Percentiles rank a stretch among this genome's conserved stretches.
These are phyloP conservation scores for Chrysoporthe cubensis DNA, from an alignment of 2,329 filamentous ascomycete genomes.

Conservation along the genomic window DNA sequence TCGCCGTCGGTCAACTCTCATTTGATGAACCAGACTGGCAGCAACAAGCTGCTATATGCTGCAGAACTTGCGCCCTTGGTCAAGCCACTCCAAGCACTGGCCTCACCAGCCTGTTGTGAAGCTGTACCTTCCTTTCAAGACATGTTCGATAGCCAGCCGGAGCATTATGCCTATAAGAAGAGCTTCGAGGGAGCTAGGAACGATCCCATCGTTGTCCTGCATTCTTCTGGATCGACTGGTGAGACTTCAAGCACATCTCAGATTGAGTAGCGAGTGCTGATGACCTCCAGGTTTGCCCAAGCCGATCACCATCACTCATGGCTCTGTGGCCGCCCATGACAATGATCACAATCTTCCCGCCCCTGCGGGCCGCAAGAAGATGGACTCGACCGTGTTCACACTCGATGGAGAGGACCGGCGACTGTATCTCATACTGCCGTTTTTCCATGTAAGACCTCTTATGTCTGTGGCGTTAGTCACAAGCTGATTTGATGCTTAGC, in stretches of 20 bases:
- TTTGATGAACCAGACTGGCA: conserved; percentile 30
- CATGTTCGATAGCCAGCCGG: conserved; percentile 23
- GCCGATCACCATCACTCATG: conserved; percentile 32
- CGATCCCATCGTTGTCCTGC: conserved; percentile 33
- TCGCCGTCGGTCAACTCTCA: conserved; percentile 28
- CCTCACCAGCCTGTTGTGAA: neutral
- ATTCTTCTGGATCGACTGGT: conserved; percentile 37
- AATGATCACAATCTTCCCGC: conserved; percentile 29
- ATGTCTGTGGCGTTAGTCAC: neutral
- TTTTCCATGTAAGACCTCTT: conserved; percentile 31
- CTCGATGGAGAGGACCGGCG: conserved; percentile 30
- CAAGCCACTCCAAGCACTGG: neutral
- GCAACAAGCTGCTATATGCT: conserved; percentile 30
- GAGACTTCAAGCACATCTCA: conserved; percentile 1
- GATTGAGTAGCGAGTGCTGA: neutral
- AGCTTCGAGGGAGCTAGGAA: conserved; percentile 31
- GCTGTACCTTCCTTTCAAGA: conserved; percentile 1
- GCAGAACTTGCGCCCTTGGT: conserved; percentile 22
- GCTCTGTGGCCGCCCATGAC: conserved; percentile 30
- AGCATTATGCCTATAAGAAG: conserved; percentile 30
- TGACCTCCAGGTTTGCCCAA: conserved; percentile 29
- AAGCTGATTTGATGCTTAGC: conserved; percentile 22
- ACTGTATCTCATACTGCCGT: conserved; percentile 32
- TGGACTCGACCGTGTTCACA: conserved; percentile 30
- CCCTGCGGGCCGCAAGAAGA: conserved; percentile 27